Evolutionary conservation across 805 yeast species (phyloP).

Genomic region (Zygotorulaspora chibaensis): DNA sequence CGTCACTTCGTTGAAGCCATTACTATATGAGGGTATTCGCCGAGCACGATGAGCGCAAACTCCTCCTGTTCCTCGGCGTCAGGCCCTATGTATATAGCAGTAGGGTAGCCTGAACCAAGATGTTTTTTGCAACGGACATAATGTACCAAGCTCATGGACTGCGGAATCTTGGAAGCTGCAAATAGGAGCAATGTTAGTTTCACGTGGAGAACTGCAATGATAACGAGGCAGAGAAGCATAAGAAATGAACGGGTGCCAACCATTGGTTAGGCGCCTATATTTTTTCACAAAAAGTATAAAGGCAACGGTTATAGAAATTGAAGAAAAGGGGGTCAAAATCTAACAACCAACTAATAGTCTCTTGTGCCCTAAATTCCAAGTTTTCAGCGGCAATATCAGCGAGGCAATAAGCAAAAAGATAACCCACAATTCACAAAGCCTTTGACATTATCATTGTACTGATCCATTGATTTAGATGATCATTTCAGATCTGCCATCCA

Average conservation of each 20-base stretch:
- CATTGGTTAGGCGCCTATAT: background rate
- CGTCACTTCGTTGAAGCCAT: slow-evolving; percentile 41
- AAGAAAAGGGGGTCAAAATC: slow-evolving; percentile 43
- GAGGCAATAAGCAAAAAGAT: slow-evolving; percentile 45
- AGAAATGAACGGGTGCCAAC: background rate
- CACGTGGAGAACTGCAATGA: background rate
- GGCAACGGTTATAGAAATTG: slow-evolving; percentile 37
- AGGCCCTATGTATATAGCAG: background rate
- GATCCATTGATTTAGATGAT: slow-evolving; percentile 57
- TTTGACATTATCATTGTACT: slow-evolving; percentile 59
- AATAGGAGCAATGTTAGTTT: background rate
- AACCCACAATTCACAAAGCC: slow-evolving; percentile 49
- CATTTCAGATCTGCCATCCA: slow-evolving; percentile 64
- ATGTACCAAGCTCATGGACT: background rate
- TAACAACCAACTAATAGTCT: slow-evolving; percentile 44
- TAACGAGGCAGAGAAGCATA: background rate
- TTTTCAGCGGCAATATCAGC: slow-evolving; percentile 42
- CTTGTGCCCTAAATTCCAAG: slow-evolving; percentile 2
- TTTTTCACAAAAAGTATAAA: background rate
- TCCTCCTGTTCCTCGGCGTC: slow-evolving; percentile 34
- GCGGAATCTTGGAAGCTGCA: background rate
- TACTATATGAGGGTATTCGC: slow-evolving; percentile 54
- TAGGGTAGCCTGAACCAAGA: background rate
- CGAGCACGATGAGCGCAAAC: slow-evolving; percentile 60
- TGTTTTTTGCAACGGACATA: background rate